These are phyloP conservation scores for Spiraea crenata DNA, from an alignment of 331 rosid species.

Conservation along the genomic window DNA sequence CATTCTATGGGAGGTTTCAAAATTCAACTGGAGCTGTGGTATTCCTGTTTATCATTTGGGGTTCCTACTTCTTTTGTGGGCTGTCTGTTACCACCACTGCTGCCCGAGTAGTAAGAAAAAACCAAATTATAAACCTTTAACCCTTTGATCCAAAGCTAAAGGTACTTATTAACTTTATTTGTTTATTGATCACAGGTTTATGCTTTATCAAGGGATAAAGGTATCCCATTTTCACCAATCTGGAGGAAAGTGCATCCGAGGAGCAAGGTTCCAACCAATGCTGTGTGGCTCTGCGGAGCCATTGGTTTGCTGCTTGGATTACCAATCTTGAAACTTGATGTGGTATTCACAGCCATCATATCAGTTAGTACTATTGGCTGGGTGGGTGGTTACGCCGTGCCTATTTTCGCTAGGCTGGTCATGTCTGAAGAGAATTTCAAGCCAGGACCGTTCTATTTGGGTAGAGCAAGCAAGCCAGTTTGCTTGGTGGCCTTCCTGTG, in stretches of 20 bases:
- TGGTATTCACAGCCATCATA: slow-evolving; percentile 18
- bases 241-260: slow-evolving; percentile 24
- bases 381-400: slow-evolving; percentile 27
- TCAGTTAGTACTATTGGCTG: slow-evolving; percentile 24
- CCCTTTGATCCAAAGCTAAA: background rate
- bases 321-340: slow-evolving; percentile 26
- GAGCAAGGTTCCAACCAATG: slow-evolving; percentile 20
- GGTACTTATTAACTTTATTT: background rate
- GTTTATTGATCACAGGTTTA: background rate
- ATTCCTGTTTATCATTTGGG: slow-evolving; percentile 19
- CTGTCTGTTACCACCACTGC: slow-evolving; percentile 2
- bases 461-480: slow-evolving; percentile 23
- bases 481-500: slow-evolving; percentile 26
- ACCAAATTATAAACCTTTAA: background rate
- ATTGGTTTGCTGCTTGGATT: slow-evolving; percentile 20
- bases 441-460: slow-evolving; percentile 26
- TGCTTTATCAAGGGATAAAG: slow-evolving; percentile 11
- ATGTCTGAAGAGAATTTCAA: slow-evolving; percentile 28
- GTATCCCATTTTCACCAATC: slow-evolving; percentile 19
- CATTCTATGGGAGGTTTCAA: slow-evolving; percentile 11
- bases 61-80: slow-evolving; percentile 18
- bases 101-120: slow-evolving; percentile 17
- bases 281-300: slow-evolving; percentile 23
- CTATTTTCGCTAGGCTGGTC: slow-evolving; percentile 27
- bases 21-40: slow-evolving; percentile 17